Percentiles rank a stretch among this genome's conserved stretches.
phyloP scores from a whole-genome alignment of 148 eudicot genomes.

The Beta vulgaris region DNA sequence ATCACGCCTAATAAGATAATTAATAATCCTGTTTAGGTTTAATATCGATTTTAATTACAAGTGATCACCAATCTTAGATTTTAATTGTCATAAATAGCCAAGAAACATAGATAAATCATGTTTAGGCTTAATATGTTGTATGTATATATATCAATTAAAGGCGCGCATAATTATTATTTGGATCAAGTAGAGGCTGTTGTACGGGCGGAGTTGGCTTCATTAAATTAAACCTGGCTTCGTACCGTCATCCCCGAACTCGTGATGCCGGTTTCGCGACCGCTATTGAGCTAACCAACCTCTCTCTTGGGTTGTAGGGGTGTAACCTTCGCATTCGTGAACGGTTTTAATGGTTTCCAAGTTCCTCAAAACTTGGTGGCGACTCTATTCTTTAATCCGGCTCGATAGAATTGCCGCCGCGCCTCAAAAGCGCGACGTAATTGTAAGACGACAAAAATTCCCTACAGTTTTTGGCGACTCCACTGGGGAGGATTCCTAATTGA shows the following conservation, averaged over 20 bases:
- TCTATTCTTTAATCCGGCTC: neutral
- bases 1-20: too few species aligned
- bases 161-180: too few species aligned
- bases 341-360: neutral
- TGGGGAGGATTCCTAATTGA: neutral
- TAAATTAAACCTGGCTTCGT: neutral
- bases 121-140: too few species aligned
- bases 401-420: neutral
- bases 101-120: too few species aligned
- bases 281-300: too few species aligned
- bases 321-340: neutral
- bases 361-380: neutral
- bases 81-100: too few species aligned
- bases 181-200: neutral
- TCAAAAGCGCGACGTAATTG: neutral
- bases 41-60: too few species aligned
- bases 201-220: neutral
- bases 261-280: too few species aligned
- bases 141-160: too few species aligned
- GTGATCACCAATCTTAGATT: too few species aligned
- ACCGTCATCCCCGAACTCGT: neutral
- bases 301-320: neutral
- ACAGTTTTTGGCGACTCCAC: neutral
- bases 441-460: neutral
- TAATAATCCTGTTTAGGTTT: too few species aligned